Conservation (phyloP, 2,329 filamentous ascomycete species). For the Hymenoscyphus albidus region DNA sequence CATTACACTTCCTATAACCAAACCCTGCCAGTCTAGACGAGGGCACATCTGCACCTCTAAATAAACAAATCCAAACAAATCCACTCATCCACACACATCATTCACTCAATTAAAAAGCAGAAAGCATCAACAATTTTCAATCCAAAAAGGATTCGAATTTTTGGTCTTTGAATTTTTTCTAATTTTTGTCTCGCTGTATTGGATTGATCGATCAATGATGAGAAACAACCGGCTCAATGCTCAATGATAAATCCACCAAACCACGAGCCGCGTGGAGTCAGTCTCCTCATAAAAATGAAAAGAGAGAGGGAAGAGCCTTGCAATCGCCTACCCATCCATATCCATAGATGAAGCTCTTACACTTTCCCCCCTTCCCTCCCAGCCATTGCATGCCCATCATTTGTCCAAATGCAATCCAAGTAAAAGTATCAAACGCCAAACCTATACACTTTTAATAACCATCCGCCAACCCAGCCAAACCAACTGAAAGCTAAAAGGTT, state of each 20-base stretch:
- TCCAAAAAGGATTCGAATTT: too few species aligned
- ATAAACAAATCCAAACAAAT: too few species aligned
- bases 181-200: too few species aligned
- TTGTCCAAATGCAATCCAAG: constrained; percentile 2
- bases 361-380: background rate
- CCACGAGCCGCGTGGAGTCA: background rate
- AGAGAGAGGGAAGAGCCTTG: background rate
- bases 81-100: too few species aligned
- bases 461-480: background rate
- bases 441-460: background rate
- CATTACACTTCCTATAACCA: too few species aligned
- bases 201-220: too few species aligned
- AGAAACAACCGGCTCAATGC: too few species aligned
- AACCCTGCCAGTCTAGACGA: too few species aligned
- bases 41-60: too few species aligned
- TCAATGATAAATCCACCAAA: background rate
- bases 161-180: too few species aligned
- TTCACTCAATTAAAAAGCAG: too few species aligned
- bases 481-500: background rate
- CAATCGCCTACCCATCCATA: background rate
- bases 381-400: background rate
- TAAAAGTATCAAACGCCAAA: background rate
- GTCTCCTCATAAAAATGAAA: background rate
- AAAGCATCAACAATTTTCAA: too few species aligned
- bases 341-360: background rate